These are phyloP conservation scores for Yamadazyma epiphylla DNA, from an alignment of 1,139 yeast genomes.

Conservation along the genomic window DNA sequence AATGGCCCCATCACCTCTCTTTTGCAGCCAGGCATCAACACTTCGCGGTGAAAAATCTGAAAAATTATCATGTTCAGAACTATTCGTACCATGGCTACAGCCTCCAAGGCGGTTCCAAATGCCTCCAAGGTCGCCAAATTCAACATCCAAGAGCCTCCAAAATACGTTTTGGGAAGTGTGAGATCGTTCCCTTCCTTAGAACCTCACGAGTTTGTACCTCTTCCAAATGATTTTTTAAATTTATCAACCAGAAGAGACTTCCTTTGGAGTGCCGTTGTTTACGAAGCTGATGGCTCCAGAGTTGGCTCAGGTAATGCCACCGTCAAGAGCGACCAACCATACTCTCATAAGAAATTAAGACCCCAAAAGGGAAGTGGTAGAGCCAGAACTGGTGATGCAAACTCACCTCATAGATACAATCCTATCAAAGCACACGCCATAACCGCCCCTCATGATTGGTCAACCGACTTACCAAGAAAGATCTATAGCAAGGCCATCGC, in stretches of 20 bases:
- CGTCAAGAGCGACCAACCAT: conserved; percentile 83
- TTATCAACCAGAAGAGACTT: conserved; percentile 84
- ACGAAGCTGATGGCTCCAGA: conserved; percentile 84
- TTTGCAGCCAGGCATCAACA: no score
- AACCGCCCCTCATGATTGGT: conserved; percentile 85
- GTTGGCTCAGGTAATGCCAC: conserved; percentile 87
- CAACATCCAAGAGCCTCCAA: conserved; percentile 51
- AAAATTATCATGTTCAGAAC: conserved; percentile 22
- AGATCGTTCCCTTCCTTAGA: conserved; percentile 87
- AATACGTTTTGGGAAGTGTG: conserved; percentile 74
- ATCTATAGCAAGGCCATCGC: conserved; percentile 73
- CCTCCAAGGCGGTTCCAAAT: no score
- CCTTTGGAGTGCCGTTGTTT: conserved; percentile 91
- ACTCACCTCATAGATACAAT: conserved; percentile 86
- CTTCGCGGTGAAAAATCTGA: no score
- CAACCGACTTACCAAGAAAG: conserved; percentile 75
- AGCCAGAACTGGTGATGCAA: conserved; percentile 95
- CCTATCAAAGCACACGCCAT: conserved; percentile 92
- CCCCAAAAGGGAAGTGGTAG: conserved; percentile 94
- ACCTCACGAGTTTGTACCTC: conserved; percentile 74
- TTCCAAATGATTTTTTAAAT: conserved; percentile 64
- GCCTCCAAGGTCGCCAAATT: no score
- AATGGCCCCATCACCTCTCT: no score
- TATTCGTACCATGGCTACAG: conserved; percentile 32
- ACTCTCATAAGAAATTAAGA: conserved; percentile 74